Evolutionary conservation across 352 stramenopile genomes (phyloP).

Genomic region (Aphanomyces stellatus): DNA sequence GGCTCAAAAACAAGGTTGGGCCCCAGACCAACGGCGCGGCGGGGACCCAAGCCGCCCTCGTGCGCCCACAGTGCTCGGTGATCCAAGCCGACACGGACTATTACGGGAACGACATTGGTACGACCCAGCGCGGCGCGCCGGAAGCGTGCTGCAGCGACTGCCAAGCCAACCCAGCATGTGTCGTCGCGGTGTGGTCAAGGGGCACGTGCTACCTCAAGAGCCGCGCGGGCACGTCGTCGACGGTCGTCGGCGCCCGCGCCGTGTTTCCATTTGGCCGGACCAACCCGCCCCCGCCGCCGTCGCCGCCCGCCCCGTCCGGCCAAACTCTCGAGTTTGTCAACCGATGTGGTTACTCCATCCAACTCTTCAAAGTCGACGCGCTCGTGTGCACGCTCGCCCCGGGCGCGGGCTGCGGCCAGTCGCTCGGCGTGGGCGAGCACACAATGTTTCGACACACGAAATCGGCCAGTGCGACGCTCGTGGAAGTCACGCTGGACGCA

Average conservation of each 20-base stretch:
- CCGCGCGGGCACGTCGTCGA: background rate
- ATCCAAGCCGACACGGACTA: conserved; percentile 25
- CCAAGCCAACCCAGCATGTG: conserved; percentile 12
- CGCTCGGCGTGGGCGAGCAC: background rate
- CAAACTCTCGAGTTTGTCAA: background rate
- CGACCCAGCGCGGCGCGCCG: conserved; percentile 9
- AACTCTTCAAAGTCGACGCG: background rate
- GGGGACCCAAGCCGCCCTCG: background rate
- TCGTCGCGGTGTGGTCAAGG: background rate
- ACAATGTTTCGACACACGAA: background rate
- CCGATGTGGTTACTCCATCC: background rate
- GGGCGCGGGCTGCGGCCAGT: background rate
- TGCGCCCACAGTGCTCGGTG: background rate
- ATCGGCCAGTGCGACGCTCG: background rate
- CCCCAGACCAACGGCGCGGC: background rate
- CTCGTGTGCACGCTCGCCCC: background rate
- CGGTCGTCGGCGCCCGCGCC: background rate
- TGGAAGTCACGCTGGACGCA: background rate
- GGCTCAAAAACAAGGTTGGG: background rate
- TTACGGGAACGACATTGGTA: conserved; percentile 29
- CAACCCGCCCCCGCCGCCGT: background rate
- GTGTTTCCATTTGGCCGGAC: background rate
- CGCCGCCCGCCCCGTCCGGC: too few species aligned
- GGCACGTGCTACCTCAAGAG: conserved; percentile 4
- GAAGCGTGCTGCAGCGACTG: conserved; percentile 26